Evolutionary conservation across 2,329 filamentous ascomycete genomes (phyloP), one percentile per base, ranked within the genome.

Genomic region (Sporothrix phasma): DNA sequence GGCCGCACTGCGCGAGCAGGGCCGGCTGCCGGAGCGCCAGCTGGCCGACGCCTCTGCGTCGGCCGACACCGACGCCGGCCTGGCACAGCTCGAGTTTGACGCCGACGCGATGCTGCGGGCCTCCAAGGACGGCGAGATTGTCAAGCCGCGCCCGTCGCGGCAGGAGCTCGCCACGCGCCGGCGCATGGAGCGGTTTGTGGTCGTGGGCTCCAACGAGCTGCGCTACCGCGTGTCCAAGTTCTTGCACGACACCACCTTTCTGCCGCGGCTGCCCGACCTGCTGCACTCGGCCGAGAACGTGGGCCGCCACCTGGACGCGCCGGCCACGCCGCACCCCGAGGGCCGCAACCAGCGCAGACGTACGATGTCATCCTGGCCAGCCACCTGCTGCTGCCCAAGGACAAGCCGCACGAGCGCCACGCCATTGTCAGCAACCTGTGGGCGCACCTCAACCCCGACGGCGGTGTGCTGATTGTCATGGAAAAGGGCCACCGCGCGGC

Each of bases 341-440:
- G 34, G 29, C 63, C 22, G 43, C 22, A 13, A 22, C 62, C 79
- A 81, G 3, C 83, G 88, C 66, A 97, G 75, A 83, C 85, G 49
- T 97, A 88, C 73, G 94, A 99, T 72, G 76, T 99, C 5, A 90
- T 99, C 69, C 87, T 99, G 68, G 92, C 92, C 0, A 90, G 92
- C 1, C 91, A 99, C 72, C 82, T 87, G 3, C 80, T 99, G 24
- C 87, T 95, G 75, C 84, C 86, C 0, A 75, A 94, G 3, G 84
- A 87, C 66, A 88, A 93, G 72, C 87, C 88, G 11, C 90, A 87
- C 70, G 79, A 88, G 70, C 88, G 92, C 53, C 92, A 89, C 71
- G 83, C 88, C 39, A 81, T 94, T 61, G 79, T 97, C 22, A 86
- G 95, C 71, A 96, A 96, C 66, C 82, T 97, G 1, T 99, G 94